These are phyloP conservation scores for Geranomyces variabilis DNA, from an alignment of 192 early-diverging fungal species.

Conservation along the genomic window DNA sequence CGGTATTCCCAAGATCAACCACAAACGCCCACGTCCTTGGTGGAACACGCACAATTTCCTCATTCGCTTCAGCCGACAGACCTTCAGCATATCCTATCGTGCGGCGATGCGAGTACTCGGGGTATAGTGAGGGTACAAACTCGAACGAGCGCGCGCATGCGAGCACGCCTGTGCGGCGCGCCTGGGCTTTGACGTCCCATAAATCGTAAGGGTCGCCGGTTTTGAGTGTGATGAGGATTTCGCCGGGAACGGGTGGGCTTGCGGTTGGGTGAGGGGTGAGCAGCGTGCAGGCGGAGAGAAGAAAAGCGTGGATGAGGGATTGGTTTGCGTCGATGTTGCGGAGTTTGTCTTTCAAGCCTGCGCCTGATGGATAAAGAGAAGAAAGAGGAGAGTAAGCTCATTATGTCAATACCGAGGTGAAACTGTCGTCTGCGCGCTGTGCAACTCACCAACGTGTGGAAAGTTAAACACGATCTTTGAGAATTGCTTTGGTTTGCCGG, in stretches of 20 bases:
- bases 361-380: constrained; percentile 42
- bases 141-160: constrained; percentile 47
- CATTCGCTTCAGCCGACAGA: constrained; percentile 71
- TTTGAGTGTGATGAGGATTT: constrained; percentile 87
- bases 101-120: constrained; percentile 89
- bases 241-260: constrained; percentile 32
- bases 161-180: constrained; percentile 65
- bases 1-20: not conserved
- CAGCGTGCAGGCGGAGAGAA: constrained; percentile 18
- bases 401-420: too few species aligned
- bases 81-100: constrained; percentile 94
- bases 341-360: constrained; percentile 91
- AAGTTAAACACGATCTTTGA: constrained; percentile 94
- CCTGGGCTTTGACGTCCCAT: constrained; percentile 83
- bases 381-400: not conserved
- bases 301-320: constrained; percentile 41
- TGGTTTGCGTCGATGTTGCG: constrained; percentile 86
- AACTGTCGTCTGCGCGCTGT: not conserved
- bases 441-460: constrained; percentile 70
- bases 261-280: constrained; percentile 10
- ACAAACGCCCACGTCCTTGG: constrained; percentile 55
- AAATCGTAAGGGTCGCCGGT: constrained; percentile 81
- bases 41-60: constrained; percentile 68
- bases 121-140: constrained; percentile 73
- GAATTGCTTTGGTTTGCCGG: constrained; percentile 60